Evolutionary conservation across 2,329 filamentous ascomycete species (phyloP), one percentile per base, ranked within the genome.

Genomic region (Aspergillus luchuensis): DNA sequence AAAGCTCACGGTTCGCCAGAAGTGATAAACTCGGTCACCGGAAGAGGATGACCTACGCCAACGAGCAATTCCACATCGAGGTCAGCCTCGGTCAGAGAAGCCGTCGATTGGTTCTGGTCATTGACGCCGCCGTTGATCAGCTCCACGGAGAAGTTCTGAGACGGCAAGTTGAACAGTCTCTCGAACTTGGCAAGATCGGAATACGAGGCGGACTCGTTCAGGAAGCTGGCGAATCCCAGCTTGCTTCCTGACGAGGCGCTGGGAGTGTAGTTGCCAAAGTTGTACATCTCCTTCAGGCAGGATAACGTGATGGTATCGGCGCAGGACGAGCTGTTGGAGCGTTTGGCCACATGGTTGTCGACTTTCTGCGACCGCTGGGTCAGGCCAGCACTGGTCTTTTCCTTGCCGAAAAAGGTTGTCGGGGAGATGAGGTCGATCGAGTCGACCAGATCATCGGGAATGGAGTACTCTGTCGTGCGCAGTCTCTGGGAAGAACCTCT

Each of bases 1-100:
- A 21, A 21, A 21, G 19, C 19, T 56, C 39, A 56, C 53, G 53
- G 39, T 17, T 21, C 17, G 8, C 53, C 53, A n/a, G 39, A 39
- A 7, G 53, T 56, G 39, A 56, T 56, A 25, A 56, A 56, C 13
- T 43, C 53, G 1, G 53, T 56, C 17, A 87, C 80, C 4, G 82
- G 82, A 5, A 82, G 85, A 2, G 83, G 82, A 60, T 81, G 83
- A 59, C 77, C 79, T 43, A 88, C 81, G 28, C 81, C 82, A n/a
- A 84, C 70, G 17, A 86, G 82, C 19, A 83, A 80, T 70, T 87
- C 80, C 15, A 83, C 80, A 65, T 88, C 86, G n/a, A 88, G 78
- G 59, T 87, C 86, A 23, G 83, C 85, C 71, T 89, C 86, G 4
- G 74, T 69, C 4, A 78, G 73, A 56, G 84, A 79, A 45, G 79